Evolutionary conservation across 768 basidiomycete species (phyloP), one percentile per base, ranked within the genome.

Genomic region (Agaricus blazei): DNA sequence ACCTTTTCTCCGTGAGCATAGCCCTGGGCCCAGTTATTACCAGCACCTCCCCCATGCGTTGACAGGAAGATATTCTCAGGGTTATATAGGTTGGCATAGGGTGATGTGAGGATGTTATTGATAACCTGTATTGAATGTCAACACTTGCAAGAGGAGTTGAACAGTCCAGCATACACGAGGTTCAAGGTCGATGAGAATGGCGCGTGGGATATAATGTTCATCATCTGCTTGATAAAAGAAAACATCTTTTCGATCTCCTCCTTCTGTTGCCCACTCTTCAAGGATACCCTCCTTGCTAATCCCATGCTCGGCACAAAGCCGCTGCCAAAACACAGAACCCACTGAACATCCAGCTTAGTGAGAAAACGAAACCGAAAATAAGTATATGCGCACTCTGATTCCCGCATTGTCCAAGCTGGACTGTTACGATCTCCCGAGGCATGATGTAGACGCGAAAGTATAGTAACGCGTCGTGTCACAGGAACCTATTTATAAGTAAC

Each of bases 221-320:
- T 99, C 97, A 68, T 99, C 97, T n/a, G 97, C 97, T 70, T 98
- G 96, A 68, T 99, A 98, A 75, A 99, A 99, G 74, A 99, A 99
- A 27, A 97, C 96, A 72, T 99, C 97, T 67, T 98, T 99, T 63
- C 97, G 80, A 72, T 99, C 97, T 8, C 92, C 92, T 19, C 90
- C 91, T 63, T 95, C 93, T 1, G 88, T 90, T 5, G 95, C 94
- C 90, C 93, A 96, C 59, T 98, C 95, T 69, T 98, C 95, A 46
- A 98, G 84, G 56, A 93, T 92, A 28, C 97, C 97, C 62, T 95
- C 90, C 56, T 89, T 88, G 68, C 83, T 94, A 75, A 99, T 98
- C 15, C 97, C 97, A 70, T 99, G 97, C 72, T 99, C 97, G 15
- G 93, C 92, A 64, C 97, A 98, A 15, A 99, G 82, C 44, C 96